These are phyloP conservation scores for Marvania coccoides DNA, from an alignment of 139 green algal species.

Conservation along the genomic window DNA sequence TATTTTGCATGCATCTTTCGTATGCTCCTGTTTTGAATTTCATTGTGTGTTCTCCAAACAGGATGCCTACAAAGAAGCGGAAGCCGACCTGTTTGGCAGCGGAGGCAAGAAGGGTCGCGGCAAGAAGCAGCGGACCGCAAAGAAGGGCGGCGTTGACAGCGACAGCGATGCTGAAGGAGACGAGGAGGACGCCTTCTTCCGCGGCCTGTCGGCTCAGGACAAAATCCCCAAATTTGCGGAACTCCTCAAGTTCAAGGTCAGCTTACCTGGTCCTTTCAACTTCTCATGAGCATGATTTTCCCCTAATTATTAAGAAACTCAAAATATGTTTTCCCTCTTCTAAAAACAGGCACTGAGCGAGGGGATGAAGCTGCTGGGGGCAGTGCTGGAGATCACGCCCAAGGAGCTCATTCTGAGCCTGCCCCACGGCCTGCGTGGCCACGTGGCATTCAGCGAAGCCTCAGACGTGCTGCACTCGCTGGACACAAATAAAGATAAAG, in stretches of 20 bases:
- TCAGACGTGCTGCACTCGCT: constrained; percentile 58
- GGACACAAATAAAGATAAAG: constrained; percentile 14
- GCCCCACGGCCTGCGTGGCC: constrained; percentile 73
- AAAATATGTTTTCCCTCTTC: neutral
- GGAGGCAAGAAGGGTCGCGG: constrained; percentile 6
- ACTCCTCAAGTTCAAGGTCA: constrained; percentile 76
- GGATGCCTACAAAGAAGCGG: constrained; percentile 50
- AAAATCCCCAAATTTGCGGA: constrained; percentile 66
- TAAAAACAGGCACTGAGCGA: constrained; percentile 42
- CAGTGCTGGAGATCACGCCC: constrained; percentile 59
- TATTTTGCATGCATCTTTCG: neutral
- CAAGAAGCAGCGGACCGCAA: constrained; percentile 23
- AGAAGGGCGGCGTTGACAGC: neutral
- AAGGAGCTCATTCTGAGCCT: constrained; percentile 63
- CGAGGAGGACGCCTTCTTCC: constrained; percentile 45
- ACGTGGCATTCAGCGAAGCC: constrained; percentile 44
- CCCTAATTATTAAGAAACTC: neutral
- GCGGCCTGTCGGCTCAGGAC: constrained; percentile 10
- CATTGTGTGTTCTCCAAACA: neutral
- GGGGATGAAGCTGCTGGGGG: constrained; percentile 64
- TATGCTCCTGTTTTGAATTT: neutral
- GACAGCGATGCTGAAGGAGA: neutral
- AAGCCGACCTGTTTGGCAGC: constrained; percentile 36
- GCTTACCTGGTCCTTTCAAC: neutral
- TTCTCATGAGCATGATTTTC: neutral